Conservation (phyloP, 78 protist species). For the Dictyostelium purpureum region DNA sequence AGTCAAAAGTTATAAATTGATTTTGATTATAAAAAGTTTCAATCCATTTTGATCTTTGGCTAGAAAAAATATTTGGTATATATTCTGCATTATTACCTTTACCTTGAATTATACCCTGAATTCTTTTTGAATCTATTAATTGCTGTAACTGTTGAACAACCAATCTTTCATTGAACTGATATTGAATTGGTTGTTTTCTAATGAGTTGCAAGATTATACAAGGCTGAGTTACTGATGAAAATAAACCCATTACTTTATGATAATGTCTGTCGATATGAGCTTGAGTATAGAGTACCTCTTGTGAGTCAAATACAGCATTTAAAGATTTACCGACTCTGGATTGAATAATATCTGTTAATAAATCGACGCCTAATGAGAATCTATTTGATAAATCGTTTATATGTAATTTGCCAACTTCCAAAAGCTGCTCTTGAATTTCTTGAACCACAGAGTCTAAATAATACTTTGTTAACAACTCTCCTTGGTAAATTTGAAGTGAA, state of each 20-base stretch:
- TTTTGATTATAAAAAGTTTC: conserved; percentile 69
- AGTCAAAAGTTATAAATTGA: conserved; percentile 21
- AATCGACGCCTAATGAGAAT: conserved; percentile 36
- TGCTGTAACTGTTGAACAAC: conserved; percentile 22
- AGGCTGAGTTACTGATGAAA: conserved; percentile 49
- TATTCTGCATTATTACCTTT: conserved; percentile 19
- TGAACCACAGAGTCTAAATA: conserved; percentile 79
- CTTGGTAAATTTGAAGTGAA: conserved; percentile 17
- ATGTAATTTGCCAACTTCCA: conserved; percentile 68
- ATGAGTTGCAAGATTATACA: not conserved
- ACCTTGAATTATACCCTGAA: conserved; percentile 69
- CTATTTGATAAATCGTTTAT: conserved; percentile 66
- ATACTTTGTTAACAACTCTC: conserved; percentile 73
- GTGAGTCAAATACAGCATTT: conserved; percentile 12
- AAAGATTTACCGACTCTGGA: conserved; percentile 7
- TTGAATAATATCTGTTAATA: conserved; percentile 24
- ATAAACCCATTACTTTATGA: conserved; percentile 41
- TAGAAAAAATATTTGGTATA: conserved; percentile 51
- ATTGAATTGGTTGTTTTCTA: not conserved
- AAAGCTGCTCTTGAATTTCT: conserved; percentile 72
- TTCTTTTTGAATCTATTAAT: conserved; percentile 35
- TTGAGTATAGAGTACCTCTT: conserved; percentile 41
- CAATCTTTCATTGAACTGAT: not conserved
- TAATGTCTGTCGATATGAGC: conserved; percentile 49
- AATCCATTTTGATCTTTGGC: conserved; percentile 53